These are phyloP conservation scores for Lentinula edodes DNA, from an alignment of 768 basidiomycete species.

Conservation along the genomic window DNA sequence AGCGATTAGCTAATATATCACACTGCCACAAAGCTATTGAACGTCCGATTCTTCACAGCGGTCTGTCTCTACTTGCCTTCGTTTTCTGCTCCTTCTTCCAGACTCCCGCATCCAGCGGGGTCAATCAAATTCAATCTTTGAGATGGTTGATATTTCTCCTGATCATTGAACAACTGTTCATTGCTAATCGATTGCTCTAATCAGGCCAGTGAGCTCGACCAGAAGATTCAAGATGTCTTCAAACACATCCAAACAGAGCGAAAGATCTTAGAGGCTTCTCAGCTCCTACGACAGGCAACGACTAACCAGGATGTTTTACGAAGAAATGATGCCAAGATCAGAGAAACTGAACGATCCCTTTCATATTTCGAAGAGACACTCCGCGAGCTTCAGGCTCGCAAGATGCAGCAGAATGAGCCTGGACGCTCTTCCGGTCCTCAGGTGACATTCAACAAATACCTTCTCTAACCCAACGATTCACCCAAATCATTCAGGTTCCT, in stretches of 20 bases:
- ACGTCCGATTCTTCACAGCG: slow-evolving; percentile 7
- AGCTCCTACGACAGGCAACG: slow-evolving; percentile 75
- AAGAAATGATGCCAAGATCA: slow-evolving; percentile 78
- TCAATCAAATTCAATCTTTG: slow-evolving; percentile 18
- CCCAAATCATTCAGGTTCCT: slow-evolving; percentile 39
- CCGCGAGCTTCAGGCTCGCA: slow-evolving; percentile 75
- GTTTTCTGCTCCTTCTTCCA: slow-evolving; percentile 6
- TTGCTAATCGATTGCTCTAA: slow-evolving; percentile 11
- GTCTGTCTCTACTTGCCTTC: slow-evolving; percentile 6
- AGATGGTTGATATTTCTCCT: slow-evolving; percentile 6
- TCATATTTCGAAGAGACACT: slow-evolving; percentile 86
- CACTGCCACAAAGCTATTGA: slow-evolving; percentile 2
- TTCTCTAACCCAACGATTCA: slow-evolving; percentile 23
- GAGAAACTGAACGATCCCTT: slow-evolving; percentile 78
- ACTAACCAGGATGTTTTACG: slow-evolving; percentile 82
- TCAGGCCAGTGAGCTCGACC: slow-evolving; percentile 69
- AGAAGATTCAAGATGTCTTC: slow-evolving; percentile 89
- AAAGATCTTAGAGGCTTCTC: slow-evolving; percentile 84
- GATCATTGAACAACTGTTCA: neutral
- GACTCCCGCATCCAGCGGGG: slow-evolving; percentile 24
- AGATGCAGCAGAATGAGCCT: slow-evolving; percentile 57
- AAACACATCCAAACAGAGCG: slow-evolving; percentile 89
- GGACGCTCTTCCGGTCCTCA: slow-evolving; percentile 48
- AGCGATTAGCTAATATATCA: neutral
- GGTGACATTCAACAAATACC: slow-evolving; percentile 19